A percentile compares a stretch with the other conserved stretches of the same genome.
Evolutionary conservation across 1,284 basidiomycete species (phyloP).

Genomic region (Hymenochaete sp.): DNA sequence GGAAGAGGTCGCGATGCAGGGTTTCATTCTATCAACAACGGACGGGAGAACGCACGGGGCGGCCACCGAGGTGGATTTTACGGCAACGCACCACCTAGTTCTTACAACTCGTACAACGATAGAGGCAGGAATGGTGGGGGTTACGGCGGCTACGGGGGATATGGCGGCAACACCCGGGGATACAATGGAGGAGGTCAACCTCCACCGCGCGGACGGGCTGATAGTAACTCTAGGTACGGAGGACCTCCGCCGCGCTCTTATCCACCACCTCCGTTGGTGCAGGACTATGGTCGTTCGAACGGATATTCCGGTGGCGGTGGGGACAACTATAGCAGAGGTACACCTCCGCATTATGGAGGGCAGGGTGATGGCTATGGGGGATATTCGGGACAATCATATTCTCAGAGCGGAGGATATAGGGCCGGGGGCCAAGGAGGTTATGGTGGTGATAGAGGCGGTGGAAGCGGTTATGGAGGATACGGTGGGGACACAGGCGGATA

Average conservation of each 20-base stretch:
- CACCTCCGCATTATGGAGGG: constrained; percentile 6
- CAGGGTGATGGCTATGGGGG: neutral
- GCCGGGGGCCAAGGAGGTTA: no score
- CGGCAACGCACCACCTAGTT: constrained; percentile 20
- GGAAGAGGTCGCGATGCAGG: constrained; percentile 24
- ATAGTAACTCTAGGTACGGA: constrained; percentile 8
- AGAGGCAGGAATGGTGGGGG: constrained; percentile 16
- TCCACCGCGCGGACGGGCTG: constrained; percentile 7
- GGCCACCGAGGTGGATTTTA: constrained; percentile 9
- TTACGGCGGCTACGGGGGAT: constrained; percentile 17
- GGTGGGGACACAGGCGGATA: constrained; percentile 16
- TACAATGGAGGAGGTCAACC: constrained; percentile 4
- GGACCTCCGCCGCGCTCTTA: constrained; percentile 9
- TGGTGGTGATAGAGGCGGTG: constrained; percentile 29
- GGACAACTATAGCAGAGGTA: neutral
- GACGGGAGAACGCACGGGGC: constrained; percentile 19
- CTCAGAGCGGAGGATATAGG: no score
- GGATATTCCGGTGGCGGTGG: constrained; percentile 21
- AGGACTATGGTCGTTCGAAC: constrained; percentile 16
- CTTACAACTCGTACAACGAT: neutral
- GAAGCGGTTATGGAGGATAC: constrained; percentile 17
- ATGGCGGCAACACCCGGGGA: constrained; percentile 11
- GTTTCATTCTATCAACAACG: constrained; percentile 22
- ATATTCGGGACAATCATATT: no score
- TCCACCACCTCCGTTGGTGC: constrained; percentile 3